phyloP scores from a whole-genome alignment of 2,329 filamentous ascomycete genomes.

The Penicillium sp. region DNA sequence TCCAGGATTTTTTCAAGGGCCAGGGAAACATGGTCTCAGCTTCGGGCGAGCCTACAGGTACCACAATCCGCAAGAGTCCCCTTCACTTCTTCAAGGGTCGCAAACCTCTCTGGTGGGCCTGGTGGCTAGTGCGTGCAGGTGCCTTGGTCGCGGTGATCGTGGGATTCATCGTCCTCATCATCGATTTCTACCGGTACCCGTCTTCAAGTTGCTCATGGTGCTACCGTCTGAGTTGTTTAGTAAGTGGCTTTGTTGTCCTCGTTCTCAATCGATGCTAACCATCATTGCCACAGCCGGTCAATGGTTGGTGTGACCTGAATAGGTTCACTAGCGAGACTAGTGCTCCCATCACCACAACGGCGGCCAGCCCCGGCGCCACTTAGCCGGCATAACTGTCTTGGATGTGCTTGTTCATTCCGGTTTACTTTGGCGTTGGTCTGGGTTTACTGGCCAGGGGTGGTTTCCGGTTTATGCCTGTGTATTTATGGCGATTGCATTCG shows the following conservation, averaged over 20 bases:
- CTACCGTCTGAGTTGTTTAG: conserved; percentile 88
- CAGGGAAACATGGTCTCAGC: conserved; percentile 51
- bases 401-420: not conserved
- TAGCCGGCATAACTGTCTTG: no score
- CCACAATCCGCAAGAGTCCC: conserved; percentile 10
- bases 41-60: conserved; percentile 4
- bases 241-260: conserved; percentile 45
- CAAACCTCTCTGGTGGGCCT: conserved; percentile 92
- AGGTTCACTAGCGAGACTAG: conserved; percentile 2
- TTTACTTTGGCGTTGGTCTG: conserved; percentile 1
- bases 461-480: not conserved
- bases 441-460: not conserved
- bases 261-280: conserved; percentile 10
- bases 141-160: conserved; percentile 74
- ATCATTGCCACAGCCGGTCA: conserved; percentile 33
- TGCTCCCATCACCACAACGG: no score
- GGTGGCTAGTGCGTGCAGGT: conserved; percentile 82
- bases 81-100: conserved; percentile 82
- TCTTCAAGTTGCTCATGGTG: conserved; percentile 76
- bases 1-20: conserved; percentile 45
- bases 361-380: no score
- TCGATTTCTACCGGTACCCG: conserved; percentile 81
- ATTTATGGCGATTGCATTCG: conserved; percentile 1
- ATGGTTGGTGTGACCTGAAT: conserved; percentile 42
- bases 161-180: conserved; percentile 76